These are phyloP conservation scores for Elongisporangium undulatum DNA, from an alignment of 352 stramenopile genomes.

Conservation along the genomic window DNA sequence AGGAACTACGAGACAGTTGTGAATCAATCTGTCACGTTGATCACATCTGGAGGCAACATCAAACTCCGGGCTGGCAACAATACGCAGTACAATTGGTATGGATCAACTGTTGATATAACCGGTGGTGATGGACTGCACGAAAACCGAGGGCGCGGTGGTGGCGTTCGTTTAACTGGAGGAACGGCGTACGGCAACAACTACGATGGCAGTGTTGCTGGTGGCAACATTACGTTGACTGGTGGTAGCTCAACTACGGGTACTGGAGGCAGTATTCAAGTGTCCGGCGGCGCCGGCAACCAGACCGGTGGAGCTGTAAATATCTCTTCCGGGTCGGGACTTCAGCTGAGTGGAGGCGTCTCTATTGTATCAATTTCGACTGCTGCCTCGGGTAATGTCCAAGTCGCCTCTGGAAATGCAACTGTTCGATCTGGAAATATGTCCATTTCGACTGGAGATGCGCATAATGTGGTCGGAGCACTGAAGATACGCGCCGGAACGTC, in stretches of 20 bases:
- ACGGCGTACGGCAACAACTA: slow-evolving; percentile 61
- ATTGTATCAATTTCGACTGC: slow-evolving; percentile 20
- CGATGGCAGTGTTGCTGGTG: slow-evolving; percentile 74
- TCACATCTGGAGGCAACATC: slow-evolving; percentile 52
- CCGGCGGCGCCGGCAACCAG: slow-evolving; percentile 30
- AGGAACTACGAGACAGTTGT: slow-evolving; percentile 33
- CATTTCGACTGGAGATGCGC: not conserved
- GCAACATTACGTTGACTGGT: slow-evolving; percentile 56
- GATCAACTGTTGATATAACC: slow-evolving; percentile 39
- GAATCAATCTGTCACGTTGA: slow-evolving; percentile 27
- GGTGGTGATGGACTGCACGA: slow-evolving; percentile 69
- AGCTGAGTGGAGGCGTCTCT: slow-evolving; percentile 46
- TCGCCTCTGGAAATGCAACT: not conserved
- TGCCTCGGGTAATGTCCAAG: slow-evolving; percentile 11
- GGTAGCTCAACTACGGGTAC: slow-evolving; percentile 57
- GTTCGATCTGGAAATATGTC: slow-evolving; percentile 34
- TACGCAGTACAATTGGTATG: slow-evolving; percentile 64
- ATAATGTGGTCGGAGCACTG: slow-evolving; percentile 22
- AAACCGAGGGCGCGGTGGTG: slow-evolving; percentile 76
- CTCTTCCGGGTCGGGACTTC: slow-evolving; percentile 28
- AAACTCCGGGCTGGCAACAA: slow-evolving; percentile 57
- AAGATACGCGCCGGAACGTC: slow-evolving; percentile 30
- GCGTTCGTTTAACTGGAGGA: slow-evolving; percentile 66
- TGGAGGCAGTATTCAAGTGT: slow-evolving; percentile 53
- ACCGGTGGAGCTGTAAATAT: slow-evolving; percentile 53